Conservation (phyloP, 805 yeast genomes). For the Ogataea polymorpha region DNA sequence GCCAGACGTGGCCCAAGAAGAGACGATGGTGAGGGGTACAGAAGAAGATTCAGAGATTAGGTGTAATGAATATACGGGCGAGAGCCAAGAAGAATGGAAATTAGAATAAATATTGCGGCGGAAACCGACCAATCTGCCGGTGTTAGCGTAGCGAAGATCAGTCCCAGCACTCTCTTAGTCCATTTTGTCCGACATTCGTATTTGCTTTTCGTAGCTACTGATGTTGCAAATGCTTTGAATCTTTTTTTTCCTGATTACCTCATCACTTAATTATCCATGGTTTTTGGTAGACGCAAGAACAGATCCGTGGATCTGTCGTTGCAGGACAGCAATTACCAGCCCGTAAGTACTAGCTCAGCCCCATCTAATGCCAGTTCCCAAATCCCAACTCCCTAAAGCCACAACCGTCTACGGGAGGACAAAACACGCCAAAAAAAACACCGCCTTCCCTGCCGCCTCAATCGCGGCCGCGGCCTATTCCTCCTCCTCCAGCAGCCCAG, state of each 20-base stretch:
- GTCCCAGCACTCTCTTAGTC: no score
- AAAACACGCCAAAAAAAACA: slow-evolving; percentile 13
- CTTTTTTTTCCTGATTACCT: slow-evolving; percentile 3
- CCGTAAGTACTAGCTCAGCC: slow-evolving; percentile 14
- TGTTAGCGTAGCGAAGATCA: no score
- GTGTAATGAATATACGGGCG: slow-evolving; percentile 12
- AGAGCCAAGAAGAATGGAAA: slow-evolving; percentile 7
- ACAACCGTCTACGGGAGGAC: slow-evolving; percentile 19
- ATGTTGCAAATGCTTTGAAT: no score
- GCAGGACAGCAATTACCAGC: slow-evolving; percentile 21
- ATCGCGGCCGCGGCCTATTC: slow-evolving; percentile 17
- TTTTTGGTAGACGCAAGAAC: slow-evolving; percentile 20
- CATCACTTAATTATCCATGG: slow-evolving; percentile 13
- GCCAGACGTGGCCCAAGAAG: slow-evolving; percentile 51
- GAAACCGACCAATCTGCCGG: no score
- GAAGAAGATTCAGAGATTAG: slow-evolving; percentile 54
- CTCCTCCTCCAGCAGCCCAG: slow-evolving; percentile 16
- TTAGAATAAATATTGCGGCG: background rate
- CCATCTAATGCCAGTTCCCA: slow-evolving; percentile 15
- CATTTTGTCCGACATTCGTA: no score
- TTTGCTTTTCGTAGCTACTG: no score
- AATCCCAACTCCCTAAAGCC: slow-evolving; percentile 22
- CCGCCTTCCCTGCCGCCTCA: slow-evolving; percentile 12
- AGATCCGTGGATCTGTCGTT: slow-evolving; percentile 18
- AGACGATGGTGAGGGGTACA: slow-evolving; percentile 50